phyloP scores from a whole-genome alignment of 1,139 yeast species.

The Geotrichum cucujoidarum region DNA sequence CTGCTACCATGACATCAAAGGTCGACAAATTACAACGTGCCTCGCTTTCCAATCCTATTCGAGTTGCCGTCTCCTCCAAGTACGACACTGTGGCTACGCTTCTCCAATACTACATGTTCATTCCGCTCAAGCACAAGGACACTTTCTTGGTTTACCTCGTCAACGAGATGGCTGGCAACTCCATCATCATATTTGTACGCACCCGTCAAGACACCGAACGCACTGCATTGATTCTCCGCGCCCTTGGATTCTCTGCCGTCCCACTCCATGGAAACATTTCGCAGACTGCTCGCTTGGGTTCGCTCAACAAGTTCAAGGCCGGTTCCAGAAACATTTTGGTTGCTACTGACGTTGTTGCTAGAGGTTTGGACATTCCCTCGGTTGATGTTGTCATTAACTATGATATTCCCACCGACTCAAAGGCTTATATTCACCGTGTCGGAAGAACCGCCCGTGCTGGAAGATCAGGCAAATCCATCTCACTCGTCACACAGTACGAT shows the following conservation, averaged over 20 bases:
- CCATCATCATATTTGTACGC: constrained; percentile 83
- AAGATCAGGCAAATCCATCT: constrained; percentile 75
- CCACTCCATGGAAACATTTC: constrained; percentile 93
- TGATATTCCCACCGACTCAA: constrained; percentile 97
- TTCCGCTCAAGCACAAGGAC: constrained; percentile 89
- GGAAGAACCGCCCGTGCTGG: constrained; percentile 99
- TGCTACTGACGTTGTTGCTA: constrained; percentile 97
- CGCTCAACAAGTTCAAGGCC: constrained; percentile 84
- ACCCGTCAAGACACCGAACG: constrained; percentile 95
- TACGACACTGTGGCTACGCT: constrained; percentile 92
- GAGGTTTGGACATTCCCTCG: constrained; percentile 94
- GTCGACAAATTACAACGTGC: constrained; percentile 94
- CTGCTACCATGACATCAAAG: constrained; percentile 95
- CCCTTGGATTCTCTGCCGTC: constrained; percentile 80
- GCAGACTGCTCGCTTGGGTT: constrained; percentile 88
- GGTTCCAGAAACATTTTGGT: constrained; percentile 78
- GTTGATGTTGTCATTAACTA: constrained; percentile 91
- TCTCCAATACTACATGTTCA: constrained; percentile 83
- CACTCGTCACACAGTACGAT: constrained; percentile 92
- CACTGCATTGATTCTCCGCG: constrained; percentile 73
- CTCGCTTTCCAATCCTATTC: constrained; percentile 79
- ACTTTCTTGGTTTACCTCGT: constrained; percentile 77
- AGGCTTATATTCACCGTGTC: constrained; percentile 93
- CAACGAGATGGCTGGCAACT: constrained; percentile 81
- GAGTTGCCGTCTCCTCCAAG: constrained; percentile 82